Base-by-base conservation (phyloP, 2,329 filamentous ascomycete species). In the Colletotrichum melonis region DNA sequence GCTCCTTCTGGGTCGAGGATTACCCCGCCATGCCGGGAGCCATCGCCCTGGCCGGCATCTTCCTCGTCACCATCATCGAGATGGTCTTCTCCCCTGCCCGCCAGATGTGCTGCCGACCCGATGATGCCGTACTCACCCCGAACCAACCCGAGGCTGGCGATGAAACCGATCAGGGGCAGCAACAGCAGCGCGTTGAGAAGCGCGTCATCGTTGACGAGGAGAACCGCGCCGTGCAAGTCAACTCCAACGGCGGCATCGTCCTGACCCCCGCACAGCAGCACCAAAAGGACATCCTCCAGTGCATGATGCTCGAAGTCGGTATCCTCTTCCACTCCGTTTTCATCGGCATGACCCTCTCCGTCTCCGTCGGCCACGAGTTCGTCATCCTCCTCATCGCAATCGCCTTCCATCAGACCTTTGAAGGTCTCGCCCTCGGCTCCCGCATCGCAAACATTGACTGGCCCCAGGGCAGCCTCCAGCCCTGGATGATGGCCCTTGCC, bases 341-440 rank as follows among this genome's bases (percentile, higher is more conserved):
- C 79, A 95, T 96, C 76, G 94, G 94, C 74, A 95, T 95, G 92
- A 93, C 94, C 4, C 87, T 96, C 55, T 94, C 92, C 38, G 93
- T 96, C 8, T 92, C 93, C 3, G 93, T 92, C 0, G 93, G 93
- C 1, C 91, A 92, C 9, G 90, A 92, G 5, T 96, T 96, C 78
- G 87, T 94, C 67, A 91, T 95, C n/a, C 91, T 96, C 71, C 87
- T 95, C 1, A 88, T 95, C 59, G 94, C 94, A 63, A 95, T 96
- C 77, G 88, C 89, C 65, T 95, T 95, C 81, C 94, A 96, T 78
- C 93, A 88, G 78, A 84, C 83, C 1, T 87, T 87, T 74, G 84
- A 82, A 81, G 91, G 91, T 30, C 86, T 93, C 26, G 91, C 91
- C 14, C 86, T 93, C 3, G 91, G 91, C 26, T 88, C 89, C 2